phyloP scores from a whole-genome alignment of 2,329 filamentous ascomycete genomes.

The Cercospora sp. region DNA sequence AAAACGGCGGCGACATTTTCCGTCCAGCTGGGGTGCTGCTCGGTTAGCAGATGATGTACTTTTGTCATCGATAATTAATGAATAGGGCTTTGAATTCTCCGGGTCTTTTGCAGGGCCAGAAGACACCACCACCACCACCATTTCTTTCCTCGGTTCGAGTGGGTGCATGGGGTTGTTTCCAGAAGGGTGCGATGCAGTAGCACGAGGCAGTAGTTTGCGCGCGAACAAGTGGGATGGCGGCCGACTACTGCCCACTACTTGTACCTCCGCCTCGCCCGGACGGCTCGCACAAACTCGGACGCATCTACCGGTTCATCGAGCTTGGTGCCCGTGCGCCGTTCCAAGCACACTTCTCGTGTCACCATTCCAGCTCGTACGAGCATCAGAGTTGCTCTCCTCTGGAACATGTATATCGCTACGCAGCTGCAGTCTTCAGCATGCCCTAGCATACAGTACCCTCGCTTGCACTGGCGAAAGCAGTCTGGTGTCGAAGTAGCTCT shows the following conservation, averaged over 20 bases:
- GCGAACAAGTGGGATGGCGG: conserved; percentile 18
- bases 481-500: background rate
- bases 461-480: background rate
- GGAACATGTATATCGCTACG: too few relatives aligned
- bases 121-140: background rate
- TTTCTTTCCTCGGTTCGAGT: background rate
- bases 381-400: too few relatives aligned
- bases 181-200: conserved; percentile 3
- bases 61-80: background rate
- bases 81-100: background rate
- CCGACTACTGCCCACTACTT: background rate
- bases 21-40: background rate
- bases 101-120: background rate
- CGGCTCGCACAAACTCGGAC: background rate
- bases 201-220: background rate
- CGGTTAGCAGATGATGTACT: background rate
- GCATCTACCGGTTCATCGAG: background rate
- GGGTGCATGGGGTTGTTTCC: background rate
- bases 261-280: background rate
- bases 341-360: background rate
- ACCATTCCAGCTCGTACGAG: background rate
- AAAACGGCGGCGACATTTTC: background rate
- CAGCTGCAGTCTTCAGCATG: background rate
- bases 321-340: background rate
- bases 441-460: background rate